Conservation (phyloP, 192 early-diverging fungal species). For the Helicostylum pulchrum region DNA sequence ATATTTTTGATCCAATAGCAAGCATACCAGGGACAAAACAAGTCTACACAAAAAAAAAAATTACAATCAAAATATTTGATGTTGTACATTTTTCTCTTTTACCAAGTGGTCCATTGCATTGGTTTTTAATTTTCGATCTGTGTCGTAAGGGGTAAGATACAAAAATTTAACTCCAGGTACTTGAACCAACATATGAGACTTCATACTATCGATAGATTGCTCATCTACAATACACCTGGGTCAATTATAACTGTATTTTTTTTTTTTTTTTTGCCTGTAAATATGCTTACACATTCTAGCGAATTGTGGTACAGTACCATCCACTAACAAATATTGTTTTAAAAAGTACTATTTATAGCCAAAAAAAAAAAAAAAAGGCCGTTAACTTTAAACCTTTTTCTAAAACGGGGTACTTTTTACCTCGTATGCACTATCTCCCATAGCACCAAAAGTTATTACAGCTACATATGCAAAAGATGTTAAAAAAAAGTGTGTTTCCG, state of each 20-base stretch:
- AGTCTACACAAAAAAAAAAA: conserved; percentile 21
- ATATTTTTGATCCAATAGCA: conserved; percentile 45
- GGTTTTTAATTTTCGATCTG: neutral
- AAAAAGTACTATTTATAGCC: conserved; percentile 43
- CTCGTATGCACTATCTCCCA: conserved; percentile 55
- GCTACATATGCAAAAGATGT: conserved; percentile 10
- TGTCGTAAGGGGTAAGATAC: conserved; percentile 12
- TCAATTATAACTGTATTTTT: no score
- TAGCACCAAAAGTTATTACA: conserved; percentile 34
- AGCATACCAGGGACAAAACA: conserved; percentile 52
- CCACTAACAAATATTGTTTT: conserved; percentile 48
- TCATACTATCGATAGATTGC: conserved; percentile 29
- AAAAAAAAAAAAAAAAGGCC: no score
- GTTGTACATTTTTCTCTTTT: neutral
- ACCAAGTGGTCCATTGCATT: conserved; percentile 32
- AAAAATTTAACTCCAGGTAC: conserved; percentile 13
- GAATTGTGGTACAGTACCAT: conserved; percentile 16
- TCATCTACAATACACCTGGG: conserved; percentile 11
- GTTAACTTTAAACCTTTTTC: neutral
- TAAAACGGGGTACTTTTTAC: conserved; percentile 22
- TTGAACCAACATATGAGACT: conserved; percentile 20
- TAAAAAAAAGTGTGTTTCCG: no score
- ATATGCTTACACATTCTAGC: conserved; percentile 23
- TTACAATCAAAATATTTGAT: neutral
- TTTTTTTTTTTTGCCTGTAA: no score